Percentiles rank a stretch among this genome's conserved stretches.
Evolutionary conservation across 2,329 filamentous ascomycete genomes (phyloP).

Genomic region (Neofusicoccum laricinum): DNA sequence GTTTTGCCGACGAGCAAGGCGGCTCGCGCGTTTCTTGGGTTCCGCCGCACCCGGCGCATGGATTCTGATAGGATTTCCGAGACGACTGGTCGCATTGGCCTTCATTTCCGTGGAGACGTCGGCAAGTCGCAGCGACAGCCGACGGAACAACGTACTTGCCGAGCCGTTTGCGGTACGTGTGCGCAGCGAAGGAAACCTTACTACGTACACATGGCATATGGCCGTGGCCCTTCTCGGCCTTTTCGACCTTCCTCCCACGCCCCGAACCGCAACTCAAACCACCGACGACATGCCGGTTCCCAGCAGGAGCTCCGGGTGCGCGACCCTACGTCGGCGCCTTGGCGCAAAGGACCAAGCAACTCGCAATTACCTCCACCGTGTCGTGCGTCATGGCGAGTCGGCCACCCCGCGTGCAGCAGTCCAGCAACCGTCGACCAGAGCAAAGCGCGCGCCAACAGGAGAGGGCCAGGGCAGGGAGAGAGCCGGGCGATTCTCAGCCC

Average conservation of each 20-base stretch:
- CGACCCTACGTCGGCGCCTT: background rate
- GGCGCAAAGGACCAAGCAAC: background rate
- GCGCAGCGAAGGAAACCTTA: too few species aligned
- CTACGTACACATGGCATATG: too few species aligned
- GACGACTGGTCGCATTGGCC: background rate
- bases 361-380: background rate
- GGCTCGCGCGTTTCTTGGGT: background rate
- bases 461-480: background rate
- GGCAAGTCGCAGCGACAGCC: background rate
- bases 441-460: background rate
- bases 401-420: background rate
- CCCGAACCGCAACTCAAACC: too few species aligned
- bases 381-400: background rate
- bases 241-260: background rate
- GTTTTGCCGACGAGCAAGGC: background rate
- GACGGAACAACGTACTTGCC: too few species aligned
- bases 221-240: too few species aligned
- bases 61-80: background rate
- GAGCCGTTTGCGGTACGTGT: too few species aligned
- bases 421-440: too few species aligned
- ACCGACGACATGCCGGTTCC: background rate
- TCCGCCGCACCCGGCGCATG: slow-evolving; percentile 1
- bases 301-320: background rate
- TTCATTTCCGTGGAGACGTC: background rate
- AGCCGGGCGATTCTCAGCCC: background rate